Evolutionary conservation across 306 rosid genomes (phyloP), one percentile per base, ranked within the genome.

Genomic region (Vicia faba): DNA sequence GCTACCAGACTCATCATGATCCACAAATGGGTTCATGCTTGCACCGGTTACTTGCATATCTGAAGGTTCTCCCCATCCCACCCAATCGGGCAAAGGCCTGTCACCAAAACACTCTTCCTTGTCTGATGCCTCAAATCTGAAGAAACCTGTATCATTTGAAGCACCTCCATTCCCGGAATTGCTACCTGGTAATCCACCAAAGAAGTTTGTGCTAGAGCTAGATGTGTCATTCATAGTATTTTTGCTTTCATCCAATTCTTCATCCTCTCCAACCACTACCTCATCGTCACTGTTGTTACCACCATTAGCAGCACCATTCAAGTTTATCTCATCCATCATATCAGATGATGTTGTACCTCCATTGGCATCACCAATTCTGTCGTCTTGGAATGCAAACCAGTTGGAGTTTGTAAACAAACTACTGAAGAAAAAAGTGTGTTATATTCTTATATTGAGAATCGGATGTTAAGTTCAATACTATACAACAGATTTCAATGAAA

Each of bases 361-460:
- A 66, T 87, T 57, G 60, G 81, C 76, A 79, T 76, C 74, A 55
- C 83, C 91, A 61, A 68, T 78, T 85, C 96, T 82, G 63, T 85
- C 96, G 16, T 91, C 96, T 95, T 95, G 96, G 86, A 86, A 95
- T 5, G 96, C 91, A 74, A 95, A 91, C 99, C 99, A 95, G 85
- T 90, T 91, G 80, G 97, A 95, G 81, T 95, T 95, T 14, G 96
- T 95, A 82, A 91, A 95, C 64, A 95, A 82, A 64, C 95, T 88
- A 83, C 99, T 83, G 91, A 83, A 80, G 38, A 11, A 18, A 41
- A 68, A 46, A 55, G 3, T n/a, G 5, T 13, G 58, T 48, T 39
- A 71, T 41, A 63, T 25, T 49, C 53, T 55, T 40, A 66, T n/a
- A 44, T 41, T 53, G 38, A 35, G 38, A 49, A 58, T 36, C 38